These are phyloP conservation scores for Fusarium proliferatum DNA, from an alignment of 2,329 filamentous ascomycete species.

Conservation along the genomic window DNA sequence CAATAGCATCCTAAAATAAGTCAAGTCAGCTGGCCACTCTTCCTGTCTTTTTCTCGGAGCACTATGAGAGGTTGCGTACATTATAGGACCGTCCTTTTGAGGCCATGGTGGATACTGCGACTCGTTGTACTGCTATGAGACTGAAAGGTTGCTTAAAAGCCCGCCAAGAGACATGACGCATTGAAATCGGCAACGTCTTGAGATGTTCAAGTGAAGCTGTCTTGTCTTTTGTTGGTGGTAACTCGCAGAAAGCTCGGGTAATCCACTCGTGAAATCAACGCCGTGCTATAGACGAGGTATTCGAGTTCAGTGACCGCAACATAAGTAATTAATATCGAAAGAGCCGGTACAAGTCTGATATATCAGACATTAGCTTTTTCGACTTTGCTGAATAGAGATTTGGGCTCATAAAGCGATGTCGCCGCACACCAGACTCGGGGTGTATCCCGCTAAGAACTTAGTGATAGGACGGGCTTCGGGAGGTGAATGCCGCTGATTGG, in stretches of 20 bases:
- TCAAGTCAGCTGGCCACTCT: conserved; percentile 25
- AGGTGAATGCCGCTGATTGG: conserved; percentile 10
- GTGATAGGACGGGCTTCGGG: conserved; percentile 19
- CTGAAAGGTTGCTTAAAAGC: conserved; percentile 36
- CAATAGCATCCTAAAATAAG: conserved; percentile 77
- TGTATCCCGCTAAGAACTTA: conserved; percentile 20
- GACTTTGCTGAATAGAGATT: neutral
- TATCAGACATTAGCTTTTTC: neutral
- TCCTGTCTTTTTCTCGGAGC: neutral
- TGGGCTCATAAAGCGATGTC: conserved; percentile 8
- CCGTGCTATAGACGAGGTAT: neutral
- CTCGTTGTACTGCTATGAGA: conserved; percentile 29
- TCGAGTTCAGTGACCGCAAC: neutral
- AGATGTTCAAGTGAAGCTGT: conserved; percentile 10
- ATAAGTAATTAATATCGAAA: neutral
- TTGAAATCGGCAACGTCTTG: conserved; percentile 34
- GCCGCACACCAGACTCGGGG: conserved; percentile 18
- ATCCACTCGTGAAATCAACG: conserved; percentile 28
- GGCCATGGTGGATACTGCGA: conserved; percentile 44
- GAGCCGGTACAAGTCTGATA: neutral
- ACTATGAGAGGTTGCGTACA: conserved; percentile 34
- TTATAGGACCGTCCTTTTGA: conserved; percentile 50
- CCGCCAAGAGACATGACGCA: conserved; percentile 50
- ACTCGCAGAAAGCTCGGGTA: conserved; percentile 45
- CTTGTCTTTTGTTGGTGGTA: neutral